Conservation (phyloP, 1,284 basidiomycete genomes). For the Porogramme epimiltina region DNA sequence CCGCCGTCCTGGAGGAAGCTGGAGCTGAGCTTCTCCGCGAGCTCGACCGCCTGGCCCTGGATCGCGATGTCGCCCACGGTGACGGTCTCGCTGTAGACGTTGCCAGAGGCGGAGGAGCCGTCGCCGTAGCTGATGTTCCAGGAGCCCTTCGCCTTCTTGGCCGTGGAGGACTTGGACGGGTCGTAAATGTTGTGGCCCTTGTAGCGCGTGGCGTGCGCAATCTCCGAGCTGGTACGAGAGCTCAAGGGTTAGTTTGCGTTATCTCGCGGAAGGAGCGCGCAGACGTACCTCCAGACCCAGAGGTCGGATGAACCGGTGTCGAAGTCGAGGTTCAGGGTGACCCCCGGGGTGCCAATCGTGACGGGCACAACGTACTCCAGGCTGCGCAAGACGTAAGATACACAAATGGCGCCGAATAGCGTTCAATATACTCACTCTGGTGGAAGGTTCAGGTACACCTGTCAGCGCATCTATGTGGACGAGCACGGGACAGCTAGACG, state of each 20-base stretch:
- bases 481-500: no score
- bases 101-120: slow-evolving; percentile 39
- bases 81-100: slow-evolving; percentile 37
- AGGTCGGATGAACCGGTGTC: slow-evolving; percentile 41
- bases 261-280: no score
- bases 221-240: slow-evolving; percentile 23
- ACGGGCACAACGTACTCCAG: slow-evolving; percentile 42
- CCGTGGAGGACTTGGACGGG: slow-evolving; percentile 34
- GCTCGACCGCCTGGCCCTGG: slow-evolving; percentile 37
- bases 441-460: not conserved
- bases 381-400: slow-evolving; percentile 10
- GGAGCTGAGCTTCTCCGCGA: slow-evolving; percentile 36
- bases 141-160: slow-evolving; percentile 30
- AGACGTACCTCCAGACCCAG: slow-evolving; percentile 35
- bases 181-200: slow-evolving; percentile 36
- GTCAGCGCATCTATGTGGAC: no score
- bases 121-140: slow-evolving; percentile 45
- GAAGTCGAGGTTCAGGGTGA: slow-evolving; percentile 39
- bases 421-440: slow-evolving; percentile 20
- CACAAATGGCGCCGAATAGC: not conserved
- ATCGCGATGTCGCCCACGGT: slow-evolving; percentile 35
- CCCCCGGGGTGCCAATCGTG: slow-evolving; percentile 40
- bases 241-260: not conserved
- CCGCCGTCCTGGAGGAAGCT: slow-evolving; percentile 37
- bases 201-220: slow-evolving; percentile 25